Evolutionary conservation across 2,329 filamentous ascomycete genomes (phyloP).

Genomic region (Neurospora crassa): DNA sequence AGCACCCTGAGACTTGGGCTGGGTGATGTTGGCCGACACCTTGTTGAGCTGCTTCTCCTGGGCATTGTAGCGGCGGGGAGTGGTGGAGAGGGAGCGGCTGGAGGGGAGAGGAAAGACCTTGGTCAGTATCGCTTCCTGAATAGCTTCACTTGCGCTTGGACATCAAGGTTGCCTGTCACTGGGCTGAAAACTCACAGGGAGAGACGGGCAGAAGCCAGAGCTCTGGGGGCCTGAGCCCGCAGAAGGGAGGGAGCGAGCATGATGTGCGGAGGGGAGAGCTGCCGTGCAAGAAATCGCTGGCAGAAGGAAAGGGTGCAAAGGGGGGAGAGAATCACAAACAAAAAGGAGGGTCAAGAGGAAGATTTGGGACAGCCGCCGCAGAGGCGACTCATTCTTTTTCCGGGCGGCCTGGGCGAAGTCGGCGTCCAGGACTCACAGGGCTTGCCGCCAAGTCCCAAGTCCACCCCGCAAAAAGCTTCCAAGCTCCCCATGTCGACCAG

Average conservation of each 20-base stretch:
- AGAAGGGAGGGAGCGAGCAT: conserved; percentile 19
- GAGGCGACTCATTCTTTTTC: conserved; percentile 9
- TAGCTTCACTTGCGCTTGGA: background rate
- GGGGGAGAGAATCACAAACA: background rate
- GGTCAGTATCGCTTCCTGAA: background rate
- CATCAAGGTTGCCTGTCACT: background rate
- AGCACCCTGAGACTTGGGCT: conserved; percentile 95
- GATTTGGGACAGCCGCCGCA: background rate
- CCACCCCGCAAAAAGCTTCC: conserved; percentile 16
- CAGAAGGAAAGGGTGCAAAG: background rate
- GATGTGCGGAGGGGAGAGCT: conserved; percentile 3
- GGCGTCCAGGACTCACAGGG: conserved; percentile 17
- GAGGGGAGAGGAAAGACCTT: background rate
- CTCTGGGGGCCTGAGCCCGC: conserved; percentile 17
- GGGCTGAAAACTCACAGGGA: conserved; percentile 11
- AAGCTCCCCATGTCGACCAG: conserved; percentile 13
- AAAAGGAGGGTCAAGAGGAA: conserved; percentile 7
- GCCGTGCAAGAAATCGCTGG: conserved; percentile 1
- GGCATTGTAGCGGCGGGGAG: conserved; percentile 32
- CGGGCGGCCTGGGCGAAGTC: conserved; percentile 20
- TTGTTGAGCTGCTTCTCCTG: conserved; percentile 63
- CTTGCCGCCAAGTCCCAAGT: background rate
- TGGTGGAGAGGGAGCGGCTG: conserved; percentile 43
- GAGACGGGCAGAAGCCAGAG: conserved; percentile 18
- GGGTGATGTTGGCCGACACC: conserved; percentile 76